Conservation (phyloP, 2,329 filamentous ascomycete species). For the Colletotrichum musicola region DNA sequence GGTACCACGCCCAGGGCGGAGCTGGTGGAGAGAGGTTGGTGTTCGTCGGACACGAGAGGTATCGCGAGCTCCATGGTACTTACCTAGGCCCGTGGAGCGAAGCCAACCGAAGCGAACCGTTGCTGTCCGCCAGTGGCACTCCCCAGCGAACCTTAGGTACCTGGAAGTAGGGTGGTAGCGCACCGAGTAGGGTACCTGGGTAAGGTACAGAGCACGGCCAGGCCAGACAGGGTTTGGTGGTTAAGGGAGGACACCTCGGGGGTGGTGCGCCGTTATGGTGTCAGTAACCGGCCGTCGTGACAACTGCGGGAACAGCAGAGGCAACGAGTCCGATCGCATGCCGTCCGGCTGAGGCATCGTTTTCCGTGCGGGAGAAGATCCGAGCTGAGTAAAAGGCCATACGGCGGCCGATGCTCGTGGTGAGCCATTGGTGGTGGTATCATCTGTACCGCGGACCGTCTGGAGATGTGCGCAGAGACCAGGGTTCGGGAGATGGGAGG, state of each 20-base stretch:
- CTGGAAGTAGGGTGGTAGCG: background rate
- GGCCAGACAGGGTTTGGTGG: constrained; percentile 2
- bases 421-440: no score
- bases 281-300: constrained; percentile 2
- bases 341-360: constrained; percentile 11
- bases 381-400: no score
- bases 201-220: background rate
- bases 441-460: no score
- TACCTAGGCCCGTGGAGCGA: constrained; percentile 26
- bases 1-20: constrained; percentile 8
- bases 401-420: no score
- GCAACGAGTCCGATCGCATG: constrained; percentile 1
- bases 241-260: background rate
- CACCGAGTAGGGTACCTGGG: no score
- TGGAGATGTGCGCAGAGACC: background rate
- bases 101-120: constrained; percentile 36
- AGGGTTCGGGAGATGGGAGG: constrained; percentile 2
- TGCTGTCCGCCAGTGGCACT: constrained; percentile 30
- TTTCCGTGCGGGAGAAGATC: background rate
- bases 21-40: background rate
- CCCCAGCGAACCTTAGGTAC: constrained; percentile 23
- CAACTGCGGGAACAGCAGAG: background rate
- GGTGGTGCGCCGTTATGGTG: constrained; percentile 7
- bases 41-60: constrained; percentile 13
- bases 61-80: constrained; percentile 20